Evolutionary conservation across 306 rosid species (phyloP).

Genomic region (Prunus persica): DNA sequence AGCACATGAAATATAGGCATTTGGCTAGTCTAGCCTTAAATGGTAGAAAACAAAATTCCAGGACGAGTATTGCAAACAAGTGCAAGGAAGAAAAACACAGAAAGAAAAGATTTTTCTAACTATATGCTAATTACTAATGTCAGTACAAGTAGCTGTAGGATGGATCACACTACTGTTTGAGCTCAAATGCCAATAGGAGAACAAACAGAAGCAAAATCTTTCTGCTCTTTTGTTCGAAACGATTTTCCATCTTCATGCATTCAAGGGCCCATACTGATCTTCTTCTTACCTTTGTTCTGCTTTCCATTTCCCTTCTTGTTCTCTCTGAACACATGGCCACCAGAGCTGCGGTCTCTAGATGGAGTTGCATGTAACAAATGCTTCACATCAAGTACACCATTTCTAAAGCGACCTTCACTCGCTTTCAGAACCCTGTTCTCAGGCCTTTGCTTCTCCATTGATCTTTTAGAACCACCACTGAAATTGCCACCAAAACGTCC

Average conservation of each 20-base stretch:
- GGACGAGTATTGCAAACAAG: too few species aligned
- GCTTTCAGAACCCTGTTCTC: conserved; percentile 51
- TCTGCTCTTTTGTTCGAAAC: neutral
- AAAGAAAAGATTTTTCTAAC: too few species aligned
- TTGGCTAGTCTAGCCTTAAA: too few species aligned
- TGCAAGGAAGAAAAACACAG: too few species aligned
- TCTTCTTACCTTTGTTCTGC: conserved; percentile 30
- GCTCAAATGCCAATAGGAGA: neutral
- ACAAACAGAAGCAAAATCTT: neutral
- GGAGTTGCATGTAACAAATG: conserved; percentile 51
- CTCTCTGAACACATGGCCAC: conserved; percentile 17
- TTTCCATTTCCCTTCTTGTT: conserved; percentile 37
- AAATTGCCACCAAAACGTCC: conserved; percentile 48
- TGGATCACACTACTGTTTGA: neutral
- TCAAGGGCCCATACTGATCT: conserved; percentile 33
- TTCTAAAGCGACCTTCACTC: conserved; percentile 64
- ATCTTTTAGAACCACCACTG: conserved; percentile 36
- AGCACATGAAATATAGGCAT: too few species aligned
- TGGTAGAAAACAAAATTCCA: too few species aligned
- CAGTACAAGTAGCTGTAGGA: neutral
- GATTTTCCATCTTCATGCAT: neutral
- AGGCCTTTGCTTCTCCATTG: conserved; percentile 47
- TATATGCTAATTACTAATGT: neutral
- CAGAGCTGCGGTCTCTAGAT: conserved; percentile 27
- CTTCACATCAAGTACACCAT: conserved; percentile 74